Base-by-base conservation (phyloP, 75 land plant genomes). In the Sequoia sempervirens region DNA sequence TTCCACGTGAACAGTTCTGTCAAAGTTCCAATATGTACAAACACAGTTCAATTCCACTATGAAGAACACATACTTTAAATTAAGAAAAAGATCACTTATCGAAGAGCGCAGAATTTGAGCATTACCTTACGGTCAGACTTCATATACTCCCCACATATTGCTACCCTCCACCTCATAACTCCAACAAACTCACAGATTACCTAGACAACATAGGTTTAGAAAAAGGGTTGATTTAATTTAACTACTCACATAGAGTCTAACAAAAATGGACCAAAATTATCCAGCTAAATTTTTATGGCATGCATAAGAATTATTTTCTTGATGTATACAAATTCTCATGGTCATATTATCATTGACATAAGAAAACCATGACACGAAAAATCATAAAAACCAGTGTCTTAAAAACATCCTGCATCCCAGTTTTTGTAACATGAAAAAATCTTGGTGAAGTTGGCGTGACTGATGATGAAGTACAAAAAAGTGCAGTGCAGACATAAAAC, bases 111-210 rank as follows among this genome's bases (percentile, higher is more conserved):
- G 78, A 30, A n/a, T 41, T 47, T 32, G 32, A 5, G 20, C 0
- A 72, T n/a, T 88, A 97, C 99, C 96, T 87, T 92, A 64, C 88
- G 86, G 76, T 92, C 86, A 79, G 96, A 85, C 82, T 92, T 96
- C 98, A 94, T 93, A 87, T 87, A 97, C 84, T 97, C 99, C 53
- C 98, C 98, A 84, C 99, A 97, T 69, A 97, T 90, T 75, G 99
- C 99, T 78, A 91, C 88, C 86, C 89, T 94, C 99, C 99, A 97
- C 87, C 85, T 93, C 38, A 94, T 92, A 23, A 97, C 93, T 58
- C 91, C 88, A 50, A 97, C 90, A 88, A 88, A 97, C 83, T 97
- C 99, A 73, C 98, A 96, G 37, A 76, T 90, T 50, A 97, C 86
- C 99, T 97, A 82, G 28, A 61, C 80, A 72, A 68, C 50, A 56